phyloP scores from a whole-genome alignment of 306 rosid genomes.

The Clitoria ternatea region DNA sequence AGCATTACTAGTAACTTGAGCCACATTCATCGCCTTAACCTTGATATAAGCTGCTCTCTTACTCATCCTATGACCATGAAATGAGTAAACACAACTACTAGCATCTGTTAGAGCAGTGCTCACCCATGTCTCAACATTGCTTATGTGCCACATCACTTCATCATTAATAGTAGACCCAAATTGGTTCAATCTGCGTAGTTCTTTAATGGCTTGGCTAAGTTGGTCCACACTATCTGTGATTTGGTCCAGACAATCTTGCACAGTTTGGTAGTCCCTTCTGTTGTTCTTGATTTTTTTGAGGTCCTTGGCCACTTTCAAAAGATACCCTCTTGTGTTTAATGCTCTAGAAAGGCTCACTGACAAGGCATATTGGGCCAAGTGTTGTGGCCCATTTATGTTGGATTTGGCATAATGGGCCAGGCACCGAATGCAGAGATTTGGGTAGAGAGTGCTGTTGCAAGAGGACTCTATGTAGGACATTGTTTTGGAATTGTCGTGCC shows the following conservation, averaged over 20 bases:
- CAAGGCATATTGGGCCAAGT: constrained; percentile 47
- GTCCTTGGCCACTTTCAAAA: constrained; percentile 31
- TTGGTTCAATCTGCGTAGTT: constrained; percentile 25
- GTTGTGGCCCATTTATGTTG: constrained; percentile 31
- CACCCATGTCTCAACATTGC: constrained; percentile 65
- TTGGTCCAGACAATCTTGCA: constrained; percentile 52
- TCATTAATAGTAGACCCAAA: constrained; percentile 3
- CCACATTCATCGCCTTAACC: constrained; percentile 56
- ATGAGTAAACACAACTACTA: constrained; percentile 37
- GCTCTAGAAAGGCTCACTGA: constrained; percentile 51
- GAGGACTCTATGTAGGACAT: constrained; percentile 37
- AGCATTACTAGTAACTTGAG: constrained; percentile 52
- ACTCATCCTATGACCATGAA: constrained; percentile 44
- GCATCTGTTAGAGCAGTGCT: constrained; percentile 60
- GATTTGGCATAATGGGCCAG: constrained; percentile 27
- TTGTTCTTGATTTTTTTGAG: constrained; percentile 23
- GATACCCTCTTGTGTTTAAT: constrained; percentile 29
- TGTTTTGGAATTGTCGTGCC: constrained; percentile 1
- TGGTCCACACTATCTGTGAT: constrained; percentile 54
- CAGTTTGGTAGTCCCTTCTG: constrained; percentile 23
- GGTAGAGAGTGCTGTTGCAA: constrained; percentile 49
- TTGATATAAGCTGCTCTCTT: constrained; percentile 48
- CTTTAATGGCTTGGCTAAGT: constrained; percentile 42
- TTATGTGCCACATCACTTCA: constrained; percentile 51
- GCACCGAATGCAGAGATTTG: constrained; percentile 38